A percentile compares a stretch with the other conserved stretches of the same genome.
phyloP scores from a whole-genome alignment of 805 yeast species.

The Metschnikowia similis region DNA sequence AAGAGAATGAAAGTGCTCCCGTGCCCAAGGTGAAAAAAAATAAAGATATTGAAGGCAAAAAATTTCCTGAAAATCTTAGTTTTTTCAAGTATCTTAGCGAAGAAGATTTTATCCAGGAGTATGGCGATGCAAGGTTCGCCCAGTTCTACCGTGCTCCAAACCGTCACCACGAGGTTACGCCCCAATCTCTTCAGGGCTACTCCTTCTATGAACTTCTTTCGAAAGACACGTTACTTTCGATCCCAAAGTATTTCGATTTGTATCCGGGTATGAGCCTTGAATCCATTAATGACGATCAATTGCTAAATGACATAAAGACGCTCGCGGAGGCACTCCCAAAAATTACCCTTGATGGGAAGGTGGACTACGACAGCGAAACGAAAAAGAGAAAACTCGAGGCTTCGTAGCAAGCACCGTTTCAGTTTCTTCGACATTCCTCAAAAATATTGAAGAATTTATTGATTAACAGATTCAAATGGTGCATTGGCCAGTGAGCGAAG shows the following conservation, averaged over 20 bases:
- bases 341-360: slow-evolving; percentile 3
- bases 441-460: too few species aligned
- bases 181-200: slow-evolving; percentile 6
- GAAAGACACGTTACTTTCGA: not conserved
- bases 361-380: slow-evolving; percentile 4
- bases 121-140: slow-evolving; percentile 37
- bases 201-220: slow-evolving; percentile 3
- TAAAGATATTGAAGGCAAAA: slow-evolving; percentile 52
- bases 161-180: slow-evolving; percentile 11
- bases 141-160: slow-evolving; percentile 7
- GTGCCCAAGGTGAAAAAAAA: slow-evolving; percentile 69
- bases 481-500: not conserved
- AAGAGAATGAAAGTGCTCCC: slow-evolving; percentile 85
- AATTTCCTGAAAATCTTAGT: slow-evolving; percentile 54
- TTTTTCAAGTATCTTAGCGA: slow-evolving; percentile 51
- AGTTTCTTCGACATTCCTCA: too few species aligned
- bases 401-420: not conserved
- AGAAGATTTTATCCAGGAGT: slow-evolving; percentile 47
- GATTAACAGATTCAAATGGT: not conserved
- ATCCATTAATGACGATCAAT: not conserved
- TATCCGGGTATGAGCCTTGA: slow-evolving; percentile 2
- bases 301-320: not conserved
- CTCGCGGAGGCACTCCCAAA: slow-evolving; percentile 8
- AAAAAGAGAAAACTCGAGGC: slow-evolving; percentile 9
- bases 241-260: slow-evolving; percentile 6